Evolutionary conservation across 106 monocot genomes (phyloP).

Genomic region (Dendrobium nobile): DNA sequence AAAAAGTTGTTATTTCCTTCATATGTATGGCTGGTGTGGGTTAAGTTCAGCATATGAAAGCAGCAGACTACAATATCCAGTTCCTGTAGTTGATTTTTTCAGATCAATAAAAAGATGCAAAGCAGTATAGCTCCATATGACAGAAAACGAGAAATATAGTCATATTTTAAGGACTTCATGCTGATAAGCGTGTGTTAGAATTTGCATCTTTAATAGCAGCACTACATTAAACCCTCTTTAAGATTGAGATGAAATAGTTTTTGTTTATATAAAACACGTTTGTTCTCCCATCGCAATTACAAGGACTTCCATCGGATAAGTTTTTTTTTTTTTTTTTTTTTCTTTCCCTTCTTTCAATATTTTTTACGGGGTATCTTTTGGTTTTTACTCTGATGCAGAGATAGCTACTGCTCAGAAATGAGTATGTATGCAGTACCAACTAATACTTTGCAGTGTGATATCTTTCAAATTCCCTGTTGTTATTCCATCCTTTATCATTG

Average conservation of each 20-base stretch:
- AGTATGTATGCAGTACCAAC: background rate
- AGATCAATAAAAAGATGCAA: background rate
- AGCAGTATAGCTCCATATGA: background rate
- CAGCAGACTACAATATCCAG: background rate
- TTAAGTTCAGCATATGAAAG: background rate
- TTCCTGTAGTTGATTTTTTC: background rate
- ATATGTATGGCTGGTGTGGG: too few relatives aligned
- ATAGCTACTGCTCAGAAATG: too few relatives aligned
- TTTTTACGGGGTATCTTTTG: too few relatives aligned
- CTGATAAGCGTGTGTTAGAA: background rate
- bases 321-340: background rate
- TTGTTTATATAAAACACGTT: background rate
- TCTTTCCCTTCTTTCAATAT: background rate
- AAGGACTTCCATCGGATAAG: background rate
- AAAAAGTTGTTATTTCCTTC: background rate
- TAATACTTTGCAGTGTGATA: background rate
- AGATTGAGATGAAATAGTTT: background rate
- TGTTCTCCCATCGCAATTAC: background rate
- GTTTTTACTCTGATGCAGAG: background rate
- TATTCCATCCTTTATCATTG: background rate
- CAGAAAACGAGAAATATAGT: background rate
- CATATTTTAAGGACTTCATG: too few relatives aligned
- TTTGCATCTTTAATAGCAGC: background rate
- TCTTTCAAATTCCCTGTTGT: background rate
- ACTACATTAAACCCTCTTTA: background rate